Base-by-base conservation (phyloP, 1,139 yeast genomes). In the Kurtzmaniella quercitrusa region DNA sequence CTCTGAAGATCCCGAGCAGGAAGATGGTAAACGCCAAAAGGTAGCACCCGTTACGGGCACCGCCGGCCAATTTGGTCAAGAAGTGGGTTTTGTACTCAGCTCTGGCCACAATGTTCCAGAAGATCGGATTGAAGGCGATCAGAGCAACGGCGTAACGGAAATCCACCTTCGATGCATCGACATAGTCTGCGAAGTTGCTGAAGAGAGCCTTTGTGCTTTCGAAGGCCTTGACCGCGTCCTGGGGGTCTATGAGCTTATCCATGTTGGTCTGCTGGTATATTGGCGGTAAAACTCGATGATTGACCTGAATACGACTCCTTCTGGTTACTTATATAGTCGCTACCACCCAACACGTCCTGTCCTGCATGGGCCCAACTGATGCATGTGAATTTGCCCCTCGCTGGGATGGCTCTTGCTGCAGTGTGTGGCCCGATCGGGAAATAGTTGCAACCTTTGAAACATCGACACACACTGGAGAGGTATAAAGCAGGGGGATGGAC, bases 31-130 rank as follows among this genome's bases (percentile, higher is more conserved):
- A 48, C 0, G 98, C 97, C 49, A 93, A 75, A 10, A 80, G 54
- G 61, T 93, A 93, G 65, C 98, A 94, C 2, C 97, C 98, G 23
- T 65, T 63, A 46, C 73, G 77, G 34, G 89, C 79, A 41, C 73
- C 73, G n/a, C 90, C 85, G 3, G 84, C 74, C 25, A 86, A 50
- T 57, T 85, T 87, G 40, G 97, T 87, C 46, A 91, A 65, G 44
- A 83, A 59, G 54, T 85, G 85, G 25, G 87, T 80, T 47, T 79
- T 79, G 71, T 88, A 88, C 62, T 93, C 98, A 34, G 78, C 57
- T 56, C 97, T 77, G 9, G 98, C 98, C 24, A 81, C 95, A 46
- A 85, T 75, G 63, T 93, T 93, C 98, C 98, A 93, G 62, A 90
- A 91, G 29, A 87, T 78, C 14, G 98, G 98, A 61, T 93, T 93